Percentiles rank a stretch among this genome's conserved stretches.
Evolutionary conservation across 2,329 filamentous ascomycete species (phyloP).

Genomic region (Trichothecium roseum): DNA sequence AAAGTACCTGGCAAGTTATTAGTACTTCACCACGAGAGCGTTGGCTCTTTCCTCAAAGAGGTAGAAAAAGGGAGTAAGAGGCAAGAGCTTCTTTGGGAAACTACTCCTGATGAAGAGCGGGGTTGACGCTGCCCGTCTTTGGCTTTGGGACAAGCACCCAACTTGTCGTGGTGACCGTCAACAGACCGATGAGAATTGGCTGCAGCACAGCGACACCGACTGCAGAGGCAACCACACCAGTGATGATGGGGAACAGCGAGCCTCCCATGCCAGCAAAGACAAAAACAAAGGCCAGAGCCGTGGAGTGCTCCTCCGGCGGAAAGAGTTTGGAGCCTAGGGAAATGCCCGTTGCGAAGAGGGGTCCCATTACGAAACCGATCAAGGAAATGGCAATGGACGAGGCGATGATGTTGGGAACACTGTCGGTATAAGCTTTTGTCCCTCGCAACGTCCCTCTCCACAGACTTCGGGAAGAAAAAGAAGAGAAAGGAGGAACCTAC

Average conservation of each 20-base stretch:
- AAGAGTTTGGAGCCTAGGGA: conserved; percentile 33
- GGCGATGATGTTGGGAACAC: conserved; percentile 32
- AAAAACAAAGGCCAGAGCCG: conserved; percentile 38
- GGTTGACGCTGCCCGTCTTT: conserved; percentile 18
- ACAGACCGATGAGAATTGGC: conserved; percentile 37
- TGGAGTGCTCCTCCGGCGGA: conserved; percentile 20
- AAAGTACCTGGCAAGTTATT: too few species aligned
- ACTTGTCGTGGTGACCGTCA: conserved; percentile 32
- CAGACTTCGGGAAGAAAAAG: rapidly evolving
- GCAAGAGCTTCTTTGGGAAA: too few species aligned
- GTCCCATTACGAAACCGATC: conserved; percentile 47
- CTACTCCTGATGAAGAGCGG: conserved; percentile 22
- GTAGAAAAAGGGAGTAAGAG: too few species aligned
- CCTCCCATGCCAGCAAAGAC: conserved; percentile 46
- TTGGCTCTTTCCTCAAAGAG: too few species aligned
- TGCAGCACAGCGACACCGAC: conserved; percentile 38
- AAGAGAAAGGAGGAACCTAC: conserved; percentile 15
- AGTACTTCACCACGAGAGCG: too few species aligned
- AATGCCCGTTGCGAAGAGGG: conserved; percentile 40
- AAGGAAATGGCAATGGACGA: conserved; percentile 43
- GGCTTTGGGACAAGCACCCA: conserved; percentile 34
- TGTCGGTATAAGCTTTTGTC: conserved; percentile 9
- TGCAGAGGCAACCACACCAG: conserved; percentile 36
- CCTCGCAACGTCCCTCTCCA: too few species aligned
- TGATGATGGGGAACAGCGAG: conserved; percentile 43